Conservation (phyloP, 2,329 filamentous ascomycete species). For the Aspergillus sp. region DNA sequence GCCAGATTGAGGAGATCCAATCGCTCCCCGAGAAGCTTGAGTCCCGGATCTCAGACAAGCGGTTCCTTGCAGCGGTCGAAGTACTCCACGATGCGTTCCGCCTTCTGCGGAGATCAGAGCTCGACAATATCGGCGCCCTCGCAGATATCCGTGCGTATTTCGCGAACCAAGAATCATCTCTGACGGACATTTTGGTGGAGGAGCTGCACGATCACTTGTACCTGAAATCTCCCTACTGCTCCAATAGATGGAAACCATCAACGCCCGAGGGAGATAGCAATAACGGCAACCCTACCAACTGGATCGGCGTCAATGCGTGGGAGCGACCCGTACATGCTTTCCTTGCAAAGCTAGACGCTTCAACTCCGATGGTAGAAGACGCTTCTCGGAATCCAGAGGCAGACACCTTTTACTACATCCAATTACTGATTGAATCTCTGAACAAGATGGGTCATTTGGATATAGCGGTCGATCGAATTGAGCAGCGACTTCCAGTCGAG, state of each 20-base stretch:
- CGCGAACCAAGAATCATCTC: slow-evolving; percentile 83
- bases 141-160: slow-evolving; percentile 84
- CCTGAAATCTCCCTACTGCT: slow-evolving; percentile 95
- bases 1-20: slow-evolving; percentile 83
- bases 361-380: slow-evolving; percentile 70
- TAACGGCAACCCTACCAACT: slow-evolving; percentile 21
- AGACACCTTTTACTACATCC: slow-evolving; percentile 92
- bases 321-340: slow-evolving; percentile 58
- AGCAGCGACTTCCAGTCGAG: slow-evolving; percentile 90
- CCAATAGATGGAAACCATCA: slow-evolving; percentile 88
- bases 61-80: slow-evolving; percentile 89
- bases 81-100: slow-evolving; percentile 83
- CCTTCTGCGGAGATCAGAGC: slow-evolving; percentile 78
- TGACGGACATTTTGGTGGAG: slow-evolving; percentile 95
- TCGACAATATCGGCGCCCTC: slow-evolving; percentile 87
- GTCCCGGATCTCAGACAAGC: slow-evolving; percentile 91
- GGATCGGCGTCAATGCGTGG: slow-evolving; percentile 41
- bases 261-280: slow-evolving; percentile 33
- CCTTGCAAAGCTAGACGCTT: slow-evolving; percentile 56
- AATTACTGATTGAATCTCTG: slow-evolving; percentile 80
- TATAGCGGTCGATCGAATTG: slow-evolving; percentile 81
- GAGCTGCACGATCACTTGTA: slow-evolving; percentile 97
- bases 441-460: slow-evolving; percentile 88
- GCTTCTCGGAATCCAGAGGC: slow-evolving; percentile 90
- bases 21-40: slow-evolving; percentile 89